Conservation (phyloP, 2,329 filamentous ascomycete genomes). For the Dryadomyces quercivorus region DNA sequence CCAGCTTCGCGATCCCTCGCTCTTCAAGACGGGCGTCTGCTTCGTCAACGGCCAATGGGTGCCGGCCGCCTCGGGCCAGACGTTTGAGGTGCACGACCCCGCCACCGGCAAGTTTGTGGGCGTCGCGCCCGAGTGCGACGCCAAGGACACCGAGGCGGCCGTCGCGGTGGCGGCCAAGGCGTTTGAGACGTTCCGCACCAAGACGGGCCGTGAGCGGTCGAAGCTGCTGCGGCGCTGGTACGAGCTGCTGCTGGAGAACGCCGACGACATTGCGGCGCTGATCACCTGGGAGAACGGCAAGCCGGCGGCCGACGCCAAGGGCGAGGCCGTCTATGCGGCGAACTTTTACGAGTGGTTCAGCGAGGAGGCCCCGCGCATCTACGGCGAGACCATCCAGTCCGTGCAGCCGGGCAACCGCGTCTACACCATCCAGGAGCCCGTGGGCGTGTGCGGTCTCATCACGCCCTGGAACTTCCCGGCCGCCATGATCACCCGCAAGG, state of each 20-base stretch:
- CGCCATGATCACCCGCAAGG: conserved; percentile 62
- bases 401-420: conserved; percentile 61
- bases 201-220: conserved; percentile 62
- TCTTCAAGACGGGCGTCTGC: conserved; percentile 70
- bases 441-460: conserved; percentile 73
- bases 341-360: conserved; percentile 73
- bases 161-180: conserved; percentile 75
- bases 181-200: conserved; percentile 56
- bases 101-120: conserved; percentile 72
- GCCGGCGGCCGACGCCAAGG: conserved; percentile 61
- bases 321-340: conserved; percentile 60
- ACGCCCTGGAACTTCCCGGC: conserved; percentile 85
- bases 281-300: conserved; percentile 91
- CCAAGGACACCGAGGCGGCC: conserved; percentile 64
- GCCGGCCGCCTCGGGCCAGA: conserved; percentile 72
- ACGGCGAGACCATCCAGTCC: conserved; percentile 64
- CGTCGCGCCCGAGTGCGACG: conserved; percentile 72
- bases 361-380: conserved; percentile 62
- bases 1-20: conserved; percentile 66
- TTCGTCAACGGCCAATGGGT: conserved; percentile 95
- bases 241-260: conserved; percentile 65
- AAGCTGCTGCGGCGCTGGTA: conserved; percentile 71
- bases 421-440: conserved; percentile 68
- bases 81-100: conserved; percentile 81
- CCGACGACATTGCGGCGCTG: conserved; percentile 67